Evolutionary conservation across 2,329 filamentous ascomycete genomes (phyloP).

Genomic region (Fusarium sp.): DNA sequence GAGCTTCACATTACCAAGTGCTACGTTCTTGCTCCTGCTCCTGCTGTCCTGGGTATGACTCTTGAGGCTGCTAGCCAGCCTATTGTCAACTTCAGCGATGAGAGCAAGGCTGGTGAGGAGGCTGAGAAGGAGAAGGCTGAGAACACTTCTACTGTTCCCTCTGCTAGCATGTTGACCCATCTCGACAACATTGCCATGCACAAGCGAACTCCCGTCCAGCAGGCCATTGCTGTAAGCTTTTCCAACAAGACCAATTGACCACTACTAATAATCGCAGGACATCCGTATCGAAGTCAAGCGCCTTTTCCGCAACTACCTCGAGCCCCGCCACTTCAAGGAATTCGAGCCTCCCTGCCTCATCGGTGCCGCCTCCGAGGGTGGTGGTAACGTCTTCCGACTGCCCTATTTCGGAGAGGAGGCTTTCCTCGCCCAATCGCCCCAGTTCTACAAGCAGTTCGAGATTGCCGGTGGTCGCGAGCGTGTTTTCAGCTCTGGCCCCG

Average conservation of each 20-base stretch:
- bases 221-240: conserved; percentile 70
- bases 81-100: conserved; percentile 69
- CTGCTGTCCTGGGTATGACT: conserved; percentile 68
- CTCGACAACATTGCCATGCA: conserved; percentile 94
- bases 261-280: neutral
- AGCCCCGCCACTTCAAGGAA: conserved; percentile 54
- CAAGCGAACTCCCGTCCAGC: conserved; percentile 89
- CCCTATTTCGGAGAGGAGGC: conserved; percentile 90
- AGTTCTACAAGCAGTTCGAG: conserved; percentile 90
- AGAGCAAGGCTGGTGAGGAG: conserved; percentile 60
- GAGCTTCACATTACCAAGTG: conserved; percentile 92
- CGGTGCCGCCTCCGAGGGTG: conserved; percentile 90
- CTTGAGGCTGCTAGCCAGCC: conserved; percentile 65
- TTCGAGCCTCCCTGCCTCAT: conserved; percentile 93
- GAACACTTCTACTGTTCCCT: conserved; percentile 56
- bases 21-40: conserved; percentile 77
- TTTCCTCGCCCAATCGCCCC: conserved; percentile 82
- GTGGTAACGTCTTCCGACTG: conserved; percentile 89
- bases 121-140: conserved; percentile 58
- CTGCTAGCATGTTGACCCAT: conserved; percentile 87
- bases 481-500: conserved; percentile 82
- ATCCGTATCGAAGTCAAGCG: conserved; percentile 22
- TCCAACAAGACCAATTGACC: too few species aligned
- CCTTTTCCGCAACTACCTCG: conserved; percentile 70
- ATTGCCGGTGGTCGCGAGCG: conserved; percentile 82